Base-by-base conservation (phyloP, 306 rosid species). In the Lathyrus sativus region DNA sequence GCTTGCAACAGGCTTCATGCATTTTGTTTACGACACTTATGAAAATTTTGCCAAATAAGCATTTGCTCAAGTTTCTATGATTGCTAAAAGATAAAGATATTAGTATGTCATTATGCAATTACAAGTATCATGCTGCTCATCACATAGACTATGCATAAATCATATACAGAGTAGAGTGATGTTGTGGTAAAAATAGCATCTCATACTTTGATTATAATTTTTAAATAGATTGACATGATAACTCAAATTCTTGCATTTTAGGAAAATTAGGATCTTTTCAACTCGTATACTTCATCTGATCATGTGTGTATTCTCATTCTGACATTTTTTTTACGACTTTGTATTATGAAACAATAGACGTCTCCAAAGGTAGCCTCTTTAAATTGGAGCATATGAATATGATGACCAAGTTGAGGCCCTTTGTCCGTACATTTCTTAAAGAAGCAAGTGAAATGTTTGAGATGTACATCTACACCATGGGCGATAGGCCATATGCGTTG, bases 331-430 rank as follows among this genome's bases (percentile, higher is more conserved):
- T n/a, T 35, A 51, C 65, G 22, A 58, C 65, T 70, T 69, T 22
- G 12, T 59, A 4, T 31, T 11, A 62, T 76, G 62, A 70, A 76
- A 72, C 49, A 49, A 73, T 67, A 88, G 96, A 86, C 83, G 82
- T 80, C 81, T 76, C 88, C 31, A 84, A 85, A 64, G 97, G 90
- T 4, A 88, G 85, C 78, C 90, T 90, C 55, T 88, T 85, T 75
- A 71, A 82, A 69, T 65, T 95, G 82, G 83, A 83, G 31, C 11
- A 38, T 5, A 86, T 95, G 88, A 81, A 51, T 55, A 95, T 88
- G 89, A 85, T 95, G 97, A 95, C 97, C 54, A 95, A 90, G 79
- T 85, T 90, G 76, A 87, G 97, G 83, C 97, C 97, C 17, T 88
- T 77, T 70, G 90, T 88, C 22, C 91, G 77, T 54, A 68, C 83